Evolutionary conservation across 495 filamentous ascomycete genomes (phyloP).

Genomic region (Penicillium longicatenatum): DNA sequence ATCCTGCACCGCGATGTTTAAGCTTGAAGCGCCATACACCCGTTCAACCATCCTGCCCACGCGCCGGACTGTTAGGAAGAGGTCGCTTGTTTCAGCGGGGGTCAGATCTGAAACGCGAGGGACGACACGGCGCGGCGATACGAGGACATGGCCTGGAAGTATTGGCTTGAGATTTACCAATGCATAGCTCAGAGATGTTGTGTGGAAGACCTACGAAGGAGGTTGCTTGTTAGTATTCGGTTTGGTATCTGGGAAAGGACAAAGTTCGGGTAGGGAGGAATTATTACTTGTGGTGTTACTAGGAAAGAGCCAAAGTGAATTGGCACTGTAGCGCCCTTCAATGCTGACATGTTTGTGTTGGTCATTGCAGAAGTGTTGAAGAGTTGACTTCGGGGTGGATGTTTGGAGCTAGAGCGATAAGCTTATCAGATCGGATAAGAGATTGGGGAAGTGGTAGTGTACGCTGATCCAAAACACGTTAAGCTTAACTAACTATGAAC

Average conservation of each 20-base stretch:
- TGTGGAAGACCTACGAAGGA: slow-evolving; percentile 71
- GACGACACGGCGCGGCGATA: slow-evolving; percentile 61
- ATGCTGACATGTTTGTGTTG: slow-evolving; percentile 21
- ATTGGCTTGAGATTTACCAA: slow-evolving; percentile 95
- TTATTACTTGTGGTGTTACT: slow-evolving; percentile 48
- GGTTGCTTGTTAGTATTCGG: slow-evolving; percentile 2
- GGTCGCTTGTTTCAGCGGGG: slow-evolving; percentile 71
- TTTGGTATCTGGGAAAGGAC: background rate
- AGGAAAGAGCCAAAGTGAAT: slow-evolving; percentile 50
- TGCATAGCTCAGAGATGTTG: slow-evolving; percentile 74
- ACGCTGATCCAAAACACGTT: background rate
- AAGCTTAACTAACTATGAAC: background rate
- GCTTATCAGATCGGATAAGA: background rate
- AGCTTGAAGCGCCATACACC: slow-evolving; percentile 63
- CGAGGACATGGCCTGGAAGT: slow-evolving; percentile 88
- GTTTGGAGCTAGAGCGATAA: background rate
- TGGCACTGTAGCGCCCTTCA: slow-evolving; percentile 34
- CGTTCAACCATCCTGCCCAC: slow-evolving; percentile 77
- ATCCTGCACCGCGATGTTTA: slow-evolving; percentile 95
- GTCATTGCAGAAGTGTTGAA: background rate
- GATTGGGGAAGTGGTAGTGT: background rate
- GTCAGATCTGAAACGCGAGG: slow-evolving; percentile 76
- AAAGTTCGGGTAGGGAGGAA: too few relatives aligned
- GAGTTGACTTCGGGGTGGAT: background rate
- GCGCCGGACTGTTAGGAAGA: slow-evolving; percentile 81